Evolutionary conservation across 2,329 filamentous ascomycete genomes (phyloP), one percentile per base, ranked within the genome.

Genomic region (Fusarium sulawesiense): DNA sequence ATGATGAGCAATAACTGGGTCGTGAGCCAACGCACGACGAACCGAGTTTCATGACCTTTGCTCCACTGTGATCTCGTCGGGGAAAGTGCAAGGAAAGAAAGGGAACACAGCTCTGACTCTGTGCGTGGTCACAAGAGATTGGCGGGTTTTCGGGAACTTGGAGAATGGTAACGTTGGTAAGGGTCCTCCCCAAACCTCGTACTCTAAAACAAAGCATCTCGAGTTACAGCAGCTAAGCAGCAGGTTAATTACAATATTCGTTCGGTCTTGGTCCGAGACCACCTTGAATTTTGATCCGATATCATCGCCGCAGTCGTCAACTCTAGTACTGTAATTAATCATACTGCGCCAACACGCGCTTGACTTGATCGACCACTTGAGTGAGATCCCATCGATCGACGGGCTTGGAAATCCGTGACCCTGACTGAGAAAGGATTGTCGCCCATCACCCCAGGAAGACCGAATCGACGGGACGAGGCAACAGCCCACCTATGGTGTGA

Each of bases 401-500:
- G 60, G 60, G 51, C 48, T 64, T 59, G 59, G 66, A 51, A 67
- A 71, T 56, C 63, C 62, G 45, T 70, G 68, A 49, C 41, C 64
- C 66, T 61, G 57, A 75, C 56, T 49, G 46, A 75, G 73, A 62
- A 69, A 64, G 58, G 73, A 74, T 75, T 63, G 62, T 62, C 68
- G 27, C 49, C 55, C 55, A 59, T 58, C 55, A 65, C 66, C 58
- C 66, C 64, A 66, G 71, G 60, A 63, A 68, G 71, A 47, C 73
- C 73, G 60, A 75, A 70, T 64, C 51, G 62, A 73, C 62, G 71
- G 73, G 66, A 75, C 70, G 66, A 63, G 68, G 50, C 58, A 75
- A 75, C 72, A 74, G 72, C 73, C 71, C 73, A 75, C 64, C 59
- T 56, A 66, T 75, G 73, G 73, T 75, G 73, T 73, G 73, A 75